Evolutionary conservation across 148 eudicot species (phyloP).

Genomic region (Nepenthes gracilis): DNA sequence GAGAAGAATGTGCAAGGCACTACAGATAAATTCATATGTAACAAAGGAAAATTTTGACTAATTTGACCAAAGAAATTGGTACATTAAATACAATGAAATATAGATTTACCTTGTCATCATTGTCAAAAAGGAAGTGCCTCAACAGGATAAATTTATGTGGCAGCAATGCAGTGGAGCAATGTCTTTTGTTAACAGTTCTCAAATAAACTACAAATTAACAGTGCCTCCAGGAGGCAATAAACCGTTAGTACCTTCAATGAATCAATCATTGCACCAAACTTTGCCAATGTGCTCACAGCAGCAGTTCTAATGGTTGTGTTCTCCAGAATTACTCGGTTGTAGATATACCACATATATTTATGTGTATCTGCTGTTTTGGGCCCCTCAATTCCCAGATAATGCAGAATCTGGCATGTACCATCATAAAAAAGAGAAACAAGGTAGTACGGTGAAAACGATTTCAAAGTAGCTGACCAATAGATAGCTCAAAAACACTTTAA

Average conservation of each 20-base stretch:
- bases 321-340: constrained; percentile 90
- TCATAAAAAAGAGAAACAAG: neutral
- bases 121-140: constrained; percentile 90
- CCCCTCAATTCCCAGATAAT: constrained; percentile 94
- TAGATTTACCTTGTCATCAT: constrained; percentile 89
- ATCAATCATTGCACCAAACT: constrained; percentile 87
- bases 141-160: constrained; percentile 76
- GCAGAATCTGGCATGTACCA: constrained; percentile 53
- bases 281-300: constrained; percentile 77
- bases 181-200: constrained; percentile 1
- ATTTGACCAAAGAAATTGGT: neutral
- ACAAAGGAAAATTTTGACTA: neutral
- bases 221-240: constrained; percentile 1
- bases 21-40: neutral
- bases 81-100: neutral
- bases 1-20: neutral
- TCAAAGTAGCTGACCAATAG: neutral
- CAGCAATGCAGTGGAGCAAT: constrained; percentile 37
- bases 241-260: constrained; percentile 56
- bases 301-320: constrained; percentile 97
- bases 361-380: constrained; percentile 94
- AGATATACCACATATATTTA: constrained; percentile 87
- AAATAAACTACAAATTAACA: neutral
- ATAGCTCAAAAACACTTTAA: neutral
- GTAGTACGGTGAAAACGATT: neutral